These are phyloP conservation scores for Hyaloscypha hepaticicola DNA, from an alignment of 495 filamentous ascomycete species.

Conservation along the genomic window DNA sequence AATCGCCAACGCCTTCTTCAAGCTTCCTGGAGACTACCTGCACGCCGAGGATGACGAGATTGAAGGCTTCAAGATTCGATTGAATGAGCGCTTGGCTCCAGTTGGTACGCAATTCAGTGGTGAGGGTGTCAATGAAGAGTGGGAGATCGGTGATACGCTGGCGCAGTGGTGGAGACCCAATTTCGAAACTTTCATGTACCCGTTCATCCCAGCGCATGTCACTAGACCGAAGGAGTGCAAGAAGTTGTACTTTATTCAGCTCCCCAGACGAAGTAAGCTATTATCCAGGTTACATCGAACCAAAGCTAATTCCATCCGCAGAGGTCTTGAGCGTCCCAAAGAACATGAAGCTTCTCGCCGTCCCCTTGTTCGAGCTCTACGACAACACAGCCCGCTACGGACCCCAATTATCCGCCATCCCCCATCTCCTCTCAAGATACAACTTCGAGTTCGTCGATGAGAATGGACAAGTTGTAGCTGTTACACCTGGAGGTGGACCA, in stretches of 20 bases:
- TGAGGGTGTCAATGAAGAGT: constrained; percentile 82
- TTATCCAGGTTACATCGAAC: not conserved
- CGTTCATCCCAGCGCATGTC: constrained; percentile 91
- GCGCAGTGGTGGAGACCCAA: constrained; percentile 99
- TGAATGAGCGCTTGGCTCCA: constrained; percentile 91
- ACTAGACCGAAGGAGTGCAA: constrained; percentile 98
- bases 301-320: constrained; percentile 35
- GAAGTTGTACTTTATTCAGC: constrained; percentile 95
- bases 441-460: constrained; percentile 99
- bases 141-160: constrained; percentile 90
- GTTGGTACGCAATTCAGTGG: constrained; percentile 85
- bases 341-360: constrained; percentile 98
- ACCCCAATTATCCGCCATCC: constrained; percentile 92
- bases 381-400: constrained; percentile 95
- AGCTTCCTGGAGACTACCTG: constrained; percentile 97
- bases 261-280: constrained; percentile 81
- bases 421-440: constrained; percentile 88
- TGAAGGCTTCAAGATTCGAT: constrained; percentile 84
- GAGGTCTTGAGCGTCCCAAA: constrained; percentile 97
- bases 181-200: constrained; percentile 99
- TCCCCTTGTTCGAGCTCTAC: constrained; percentile 95
- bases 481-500: constrained; percentile 71
- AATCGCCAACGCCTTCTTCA: constrained; percentile 99
- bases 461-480: constrained; percentile 79
- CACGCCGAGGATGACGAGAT: constrained; percentile 85